Percentiles rank a stretch among this genome's conserved stretches.
These are phyloP conservation scores for Pythium folliculosum DNA, from an alignment of 352 stramenopile genomes.

Conservation along the genomic window DNA sequence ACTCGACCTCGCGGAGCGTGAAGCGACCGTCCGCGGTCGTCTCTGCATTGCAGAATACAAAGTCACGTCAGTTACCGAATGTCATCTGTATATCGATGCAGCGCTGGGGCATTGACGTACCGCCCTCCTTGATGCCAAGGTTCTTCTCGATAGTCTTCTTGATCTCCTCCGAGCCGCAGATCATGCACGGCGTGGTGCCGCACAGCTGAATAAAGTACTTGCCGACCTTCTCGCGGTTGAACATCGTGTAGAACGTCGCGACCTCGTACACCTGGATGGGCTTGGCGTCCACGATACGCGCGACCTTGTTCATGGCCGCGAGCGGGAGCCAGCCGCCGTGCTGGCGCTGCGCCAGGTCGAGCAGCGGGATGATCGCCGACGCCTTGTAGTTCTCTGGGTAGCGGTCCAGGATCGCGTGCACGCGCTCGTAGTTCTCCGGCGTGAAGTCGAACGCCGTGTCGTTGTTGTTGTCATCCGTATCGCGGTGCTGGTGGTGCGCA, in stretches of 20 bases:
- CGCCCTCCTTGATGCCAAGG: conserved; percentile 96
- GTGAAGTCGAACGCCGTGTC: conserved; percentile 98
- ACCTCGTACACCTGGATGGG: conserved; percentile 99
- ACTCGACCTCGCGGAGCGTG: conserved; percentile 99
- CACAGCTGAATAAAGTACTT: conserved; percentile 98
- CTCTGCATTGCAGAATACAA: conserved; percentile 38
- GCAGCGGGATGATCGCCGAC: conserved; percentile 97
- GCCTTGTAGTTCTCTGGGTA: conserved; percentile 99
- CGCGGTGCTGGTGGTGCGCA: conserved; percentile 83
- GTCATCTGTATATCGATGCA: background rate
- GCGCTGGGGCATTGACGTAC: conserved; percentile 32
- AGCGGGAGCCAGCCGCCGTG: conserved; percentile 98
- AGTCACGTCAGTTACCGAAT: background rate
- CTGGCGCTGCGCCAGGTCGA: conserved; percentile 96
- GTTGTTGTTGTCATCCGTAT: conserved; percentile 96
- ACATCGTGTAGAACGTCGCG: conserved; percentile 99
- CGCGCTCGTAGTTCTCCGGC: conserved; percentile 96
- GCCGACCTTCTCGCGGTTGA: conserved; percentile 95
- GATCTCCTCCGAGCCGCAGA: conserved; percentile 99
- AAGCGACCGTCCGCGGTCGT: conserved; percentile 80
- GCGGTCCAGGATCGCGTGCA: conserved; percentile 94
- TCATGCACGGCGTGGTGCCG: conserved; percentile 99
- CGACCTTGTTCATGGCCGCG: conserved; percentile 99
- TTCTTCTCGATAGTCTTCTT: conserved; percentile 98
- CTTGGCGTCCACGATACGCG: conserved; percentile 96